Base-by-base conservation (phyloP, 108 stramenopile species). In the Fistulifera solaris region DNA sequence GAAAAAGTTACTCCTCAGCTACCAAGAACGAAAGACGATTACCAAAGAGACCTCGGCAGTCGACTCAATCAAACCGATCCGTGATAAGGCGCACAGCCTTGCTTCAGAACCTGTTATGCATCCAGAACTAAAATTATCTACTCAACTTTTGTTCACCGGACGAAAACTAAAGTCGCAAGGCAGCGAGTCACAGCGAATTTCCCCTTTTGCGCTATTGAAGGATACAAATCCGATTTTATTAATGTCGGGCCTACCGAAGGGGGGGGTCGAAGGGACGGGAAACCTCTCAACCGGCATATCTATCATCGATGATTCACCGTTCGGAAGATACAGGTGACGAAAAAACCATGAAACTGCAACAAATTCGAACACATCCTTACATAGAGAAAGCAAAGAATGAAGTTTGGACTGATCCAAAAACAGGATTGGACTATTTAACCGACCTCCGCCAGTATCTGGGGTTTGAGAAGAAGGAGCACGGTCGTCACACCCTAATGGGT, bases 401-500 rank as follows among this genome's bases (percentile, higher is more conserved):
- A 56, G 62, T 78, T 3, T 90, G 82, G 82, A 66, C 63, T 10
- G 89, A 90, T 57, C 79, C 78, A 23, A 48, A 68, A 38, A 90
- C 84, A 14, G 83, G 78, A 7, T 61, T 90, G 40, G 68, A 75
- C 17, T 90, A 71, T 66, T 68, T 63, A 1, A 86, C 85, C 1
- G 89, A 90, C 76, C 54, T 90, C 3, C 70, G 76, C 28, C 40
- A 48, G 24, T 86, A 90, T 54, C 56, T 89, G 40, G 84, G 84
- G 18, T 70, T 83, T 21, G 77, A 78, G 53, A 66, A 80, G 24
- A 78, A 79, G 62, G 77, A 80, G 53, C 62, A 62, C 16, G 88
- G 88, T 12, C 75, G 84, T 14, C 85, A 92, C 59, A 88, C 81
- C 4, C 57, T 93, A 16, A 82, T 81, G 56, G 91, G 91, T 15